Base-by-base conservation (phyloP, 371 early-diverging fungal species). In the Lichtheimia corymbifera region DNA sequence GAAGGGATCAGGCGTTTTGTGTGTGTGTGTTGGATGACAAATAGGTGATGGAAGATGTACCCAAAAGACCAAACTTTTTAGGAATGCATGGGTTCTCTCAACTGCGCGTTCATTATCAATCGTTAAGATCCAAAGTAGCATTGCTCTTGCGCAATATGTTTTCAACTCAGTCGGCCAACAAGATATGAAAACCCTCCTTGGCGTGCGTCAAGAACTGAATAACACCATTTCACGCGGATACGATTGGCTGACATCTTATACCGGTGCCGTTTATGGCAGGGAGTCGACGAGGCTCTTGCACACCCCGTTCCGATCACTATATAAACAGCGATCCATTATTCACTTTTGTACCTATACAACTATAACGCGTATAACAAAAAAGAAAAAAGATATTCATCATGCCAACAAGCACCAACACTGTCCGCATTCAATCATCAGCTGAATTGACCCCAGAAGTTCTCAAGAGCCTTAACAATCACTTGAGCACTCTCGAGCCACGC, bases 401-500 rank as follows among this genome's bases (percentile, higher is more conserved):
- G 68, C 68, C 68, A 25, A 59, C 59, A 50, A 68, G 68, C 64
- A 68, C 68, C 27, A 47, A 17, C 35, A 61, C 56, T 45, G 54
- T 42, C 50, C 71, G 64, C 41, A 74, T 80, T 20, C 63, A 68
- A 59, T 71, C 73, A 41, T 62, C 71, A 44, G 43, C 62, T 35
- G 77, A 78, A 52, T 80, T 89, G 68, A 83, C 84, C n/a, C 79
- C 83, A 17, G 84, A 82, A 61, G 83, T 85, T 63, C 74, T 93
- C 56, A 75, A 79, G 35, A 74, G 77, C 70, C 76, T 93, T 66
- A 90, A 92, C 64, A 71, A 83, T 45, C 72, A 77, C 30, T 80
- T 90, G 13, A 67, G 76, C 53, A 81, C 74, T 47, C 70, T 85
- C n/a, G 67, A 87, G 14, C 93, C 97, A 6, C 79, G 87, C 61